A percentile compares a stretch with the other conserved stretches of the same genome.
Conservation (phyloP, 164 flowering plant species). For the Macadamia tetraphylla region DNA sequence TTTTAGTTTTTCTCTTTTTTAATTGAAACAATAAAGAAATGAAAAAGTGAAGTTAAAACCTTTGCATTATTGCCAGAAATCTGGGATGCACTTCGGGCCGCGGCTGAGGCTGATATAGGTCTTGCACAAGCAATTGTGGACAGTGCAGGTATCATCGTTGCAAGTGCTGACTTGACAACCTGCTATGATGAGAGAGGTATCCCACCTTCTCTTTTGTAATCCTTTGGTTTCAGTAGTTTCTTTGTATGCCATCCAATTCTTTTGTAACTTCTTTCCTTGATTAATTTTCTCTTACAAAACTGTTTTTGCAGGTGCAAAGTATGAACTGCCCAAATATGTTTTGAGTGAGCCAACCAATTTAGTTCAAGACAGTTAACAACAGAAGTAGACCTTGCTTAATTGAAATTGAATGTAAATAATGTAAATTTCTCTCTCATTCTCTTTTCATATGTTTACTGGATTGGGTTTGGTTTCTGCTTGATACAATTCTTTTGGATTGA, state of each 20-base stretch:
- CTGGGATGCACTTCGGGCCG: constrained; percentile 97
- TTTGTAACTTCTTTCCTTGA: neutral
- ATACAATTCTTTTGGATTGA: too few relatives aligned
- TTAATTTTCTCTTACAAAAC: neutral
- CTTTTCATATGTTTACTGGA: neutral
- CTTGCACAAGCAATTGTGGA: constrained; percentile 83
- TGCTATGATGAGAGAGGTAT: constrained; percentile 95
- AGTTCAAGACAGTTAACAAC: constrained; percentile 39
- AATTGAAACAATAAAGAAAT: too few relatives aligned
- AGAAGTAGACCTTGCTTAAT: constrained; percentile 10
- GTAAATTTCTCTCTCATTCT: constrained; percentile 25
- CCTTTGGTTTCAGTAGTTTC: too few relatives aligned
- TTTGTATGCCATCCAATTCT: too few relatives aligned
- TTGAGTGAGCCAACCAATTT: constrained; percentile 86
- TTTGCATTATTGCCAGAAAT: constrained; percentile 42
- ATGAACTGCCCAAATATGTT: constrained; percentile 29
- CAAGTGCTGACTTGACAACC: constrained; percentile 69
- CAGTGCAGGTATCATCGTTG: constrained; percentile 82
- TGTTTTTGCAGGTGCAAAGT: constrained; percentile 73
- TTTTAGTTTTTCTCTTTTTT: too few relatives aligned
- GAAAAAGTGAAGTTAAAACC: neutral
- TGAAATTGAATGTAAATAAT: constrained; percentile 43
- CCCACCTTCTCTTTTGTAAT: neutral
- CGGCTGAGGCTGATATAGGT: constrained; percentile 72
- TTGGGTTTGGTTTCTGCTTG: too few relatives aligned